Percentiles rank a stretch among this genome's conserved stretches.
These are phyloP conservation scores for Trichosanthes cucumerina DNA, from an alignment of 306 rosid species.

Conservation along the genomic window DNA sequence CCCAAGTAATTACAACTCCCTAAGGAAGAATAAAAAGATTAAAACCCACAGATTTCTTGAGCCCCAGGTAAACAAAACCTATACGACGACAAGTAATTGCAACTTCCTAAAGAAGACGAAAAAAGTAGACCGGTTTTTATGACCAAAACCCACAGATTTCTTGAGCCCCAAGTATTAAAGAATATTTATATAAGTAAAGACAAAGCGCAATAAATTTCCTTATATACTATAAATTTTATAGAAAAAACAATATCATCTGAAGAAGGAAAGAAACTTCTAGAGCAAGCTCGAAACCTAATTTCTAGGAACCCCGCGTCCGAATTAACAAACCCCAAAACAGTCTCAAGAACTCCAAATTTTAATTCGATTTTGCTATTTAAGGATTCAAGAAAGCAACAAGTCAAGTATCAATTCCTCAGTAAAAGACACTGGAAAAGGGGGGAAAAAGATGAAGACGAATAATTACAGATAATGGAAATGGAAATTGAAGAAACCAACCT, in stretches of 20 bases:
- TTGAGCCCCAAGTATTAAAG: not conserved
- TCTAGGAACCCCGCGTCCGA: not conserved
- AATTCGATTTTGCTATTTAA: not conserved
- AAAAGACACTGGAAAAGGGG: not conserved
- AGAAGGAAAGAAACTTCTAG: not conserved
- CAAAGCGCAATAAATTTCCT: not conserved
- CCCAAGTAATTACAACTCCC: not conserved
- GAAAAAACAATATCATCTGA: not conserved
- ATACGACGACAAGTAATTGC: not conserved
- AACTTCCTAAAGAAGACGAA: not conserved
- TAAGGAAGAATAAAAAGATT: not conserved
- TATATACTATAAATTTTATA: not conserved
- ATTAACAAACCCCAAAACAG: not conserved
- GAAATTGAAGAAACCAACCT: constrained; percentile 24
- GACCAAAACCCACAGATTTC: constrained; percentile 1
- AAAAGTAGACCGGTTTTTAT: too few species aligned
- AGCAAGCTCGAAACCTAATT: constrained; percentile 5
- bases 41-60: not conserved
- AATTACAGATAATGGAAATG: not conserved
- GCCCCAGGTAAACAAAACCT: not conserved
- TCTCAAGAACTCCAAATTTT: not conserved
- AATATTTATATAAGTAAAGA: not conserved
- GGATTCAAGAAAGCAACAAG: not conserved
- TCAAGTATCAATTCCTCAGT: not conserved
- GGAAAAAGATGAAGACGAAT: not conserved